phyloP scores from a whole-genome alignment of 345 rosid genomes.

The Eucalyptus sp. region DNA sequence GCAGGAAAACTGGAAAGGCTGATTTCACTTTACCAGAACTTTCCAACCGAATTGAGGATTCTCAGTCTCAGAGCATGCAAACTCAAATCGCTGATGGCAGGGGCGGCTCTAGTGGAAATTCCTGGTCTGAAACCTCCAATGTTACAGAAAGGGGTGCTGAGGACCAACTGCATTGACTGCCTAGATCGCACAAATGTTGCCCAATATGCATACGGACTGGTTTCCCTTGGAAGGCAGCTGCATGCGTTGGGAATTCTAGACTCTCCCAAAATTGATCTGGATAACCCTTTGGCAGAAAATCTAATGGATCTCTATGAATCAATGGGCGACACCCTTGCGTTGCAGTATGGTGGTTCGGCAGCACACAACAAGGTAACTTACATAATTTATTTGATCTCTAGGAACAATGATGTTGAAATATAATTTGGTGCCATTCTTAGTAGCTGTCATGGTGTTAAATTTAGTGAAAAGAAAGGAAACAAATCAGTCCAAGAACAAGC shows the following conservation, averaged over 20 bases:
- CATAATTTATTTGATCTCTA: background rate
- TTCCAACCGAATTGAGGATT: constrained; percentile 12
- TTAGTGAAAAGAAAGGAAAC: background rate
- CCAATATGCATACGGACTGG: constrained; percentile 81
- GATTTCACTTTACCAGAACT: constrained; percentile 5
- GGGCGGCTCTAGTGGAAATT: constrained; percentile 5
- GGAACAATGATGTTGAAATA: background rate
- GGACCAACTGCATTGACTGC: constrained; percentile 98
- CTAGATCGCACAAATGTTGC: constrained; percentile 98
- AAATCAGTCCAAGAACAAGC: background rate
- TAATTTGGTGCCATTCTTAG: background rate
- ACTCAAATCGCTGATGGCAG: background rate
- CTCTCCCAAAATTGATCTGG: constrained; percentile 42
- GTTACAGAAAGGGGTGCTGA: constrained; percentile 74
- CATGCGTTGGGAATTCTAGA: constrained; percentile 41
- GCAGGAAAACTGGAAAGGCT: constrained; percentile 25
- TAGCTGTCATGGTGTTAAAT: background rate
- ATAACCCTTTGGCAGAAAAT: constrained; percentile 65
- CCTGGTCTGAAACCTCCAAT: constrained; percentile 15
- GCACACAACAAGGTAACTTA: constrained; percentile 85
- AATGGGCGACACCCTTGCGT: constrained; percentile 96
- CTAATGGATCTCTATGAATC: constrained; percentile 74
- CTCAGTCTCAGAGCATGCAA: background rate
- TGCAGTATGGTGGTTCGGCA: constrained; percentile 96
- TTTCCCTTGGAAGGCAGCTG: constrained; percentile 78